Conservation (phyloP, 1,284 basidiomycete genomes). For the Grifola frondosa region DNA sequence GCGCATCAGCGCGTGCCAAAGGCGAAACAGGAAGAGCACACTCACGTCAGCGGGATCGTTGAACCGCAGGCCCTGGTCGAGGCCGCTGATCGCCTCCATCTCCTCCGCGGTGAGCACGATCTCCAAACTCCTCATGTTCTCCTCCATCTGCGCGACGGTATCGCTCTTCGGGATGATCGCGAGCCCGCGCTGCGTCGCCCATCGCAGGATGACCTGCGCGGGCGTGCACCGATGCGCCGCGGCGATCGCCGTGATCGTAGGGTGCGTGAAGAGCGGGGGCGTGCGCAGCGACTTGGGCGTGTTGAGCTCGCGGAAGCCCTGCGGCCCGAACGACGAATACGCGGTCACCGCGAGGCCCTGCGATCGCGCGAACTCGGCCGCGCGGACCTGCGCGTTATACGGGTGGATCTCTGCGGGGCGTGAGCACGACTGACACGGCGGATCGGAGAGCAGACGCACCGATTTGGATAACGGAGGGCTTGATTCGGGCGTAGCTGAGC, state of each 20-base stretch:
- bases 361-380: slow-evolving; percentile 21
- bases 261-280: slow-evolving; percentile 24
- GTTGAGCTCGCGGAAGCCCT: slow-evolving; percentile 26
- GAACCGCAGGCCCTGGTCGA: slow-evolving; percentile 24
- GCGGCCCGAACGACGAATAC: slow-evolving; percentile 28
- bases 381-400: slow-evolving; percentile 22
- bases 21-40: neutral
- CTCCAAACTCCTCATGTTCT: slow-evolving; percentile 20
- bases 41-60: slow-evolving; percentile 28
- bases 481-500: slow-evolving; percentile 25
- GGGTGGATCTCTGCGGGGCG: slow-evolving; percentile 24
- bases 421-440: neutral
- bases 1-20: neutral
- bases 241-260: slow-evolving; percentile 20
- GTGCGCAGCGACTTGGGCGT: slow-evolving; percentile 20
- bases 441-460: slow-evolving; percentile 12
- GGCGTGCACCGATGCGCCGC: slow-evolving; percentile 17
- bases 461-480: slow-evolving; percentile 26
- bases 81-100: slow-evolving; percentile 17
- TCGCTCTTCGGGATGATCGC: slow-evolving; percentile 27
- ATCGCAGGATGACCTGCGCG: slow-evolving; percentile 25
- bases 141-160: slow-evolving; percentile 16
- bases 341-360: slow-evolving; percentile 25
- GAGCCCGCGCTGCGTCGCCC: slow-evolving; percentile 27
- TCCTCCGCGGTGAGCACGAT: slow-evolving; percentile 20